Percentiles rank a stretch among this genome's conserved stretches.
Conservation (phyloP, 2,329 filamentous ascomycete species). For the Colletotrichum theobromicola region DNA sequence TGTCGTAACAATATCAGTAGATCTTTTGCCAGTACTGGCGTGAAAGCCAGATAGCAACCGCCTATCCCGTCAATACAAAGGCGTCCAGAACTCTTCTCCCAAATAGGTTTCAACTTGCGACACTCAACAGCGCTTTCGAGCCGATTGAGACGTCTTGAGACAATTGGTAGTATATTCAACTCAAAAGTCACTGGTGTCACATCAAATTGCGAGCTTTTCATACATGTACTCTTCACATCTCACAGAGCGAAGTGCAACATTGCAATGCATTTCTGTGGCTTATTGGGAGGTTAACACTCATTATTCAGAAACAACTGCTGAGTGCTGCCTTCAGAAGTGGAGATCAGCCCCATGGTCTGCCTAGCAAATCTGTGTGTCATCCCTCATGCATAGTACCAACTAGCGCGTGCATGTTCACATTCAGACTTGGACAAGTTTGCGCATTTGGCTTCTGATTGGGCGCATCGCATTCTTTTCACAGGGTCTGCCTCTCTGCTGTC, state of each 20-base stretch:
- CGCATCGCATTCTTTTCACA: not conserved
- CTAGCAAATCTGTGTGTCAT: not conserved
- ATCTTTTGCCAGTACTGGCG: not conserved
- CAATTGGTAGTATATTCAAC: not conserved
- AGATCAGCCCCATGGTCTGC: not conserved
- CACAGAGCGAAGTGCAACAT: not conserved
- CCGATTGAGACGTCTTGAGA: not conserved
- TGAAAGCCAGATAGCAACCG: not conserved
- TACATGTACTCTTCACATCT: not conserved
- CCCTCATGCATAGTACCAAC: not conserved
- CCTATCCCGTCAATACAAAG: not conserved
- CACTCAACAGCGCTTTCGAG: not conserved
- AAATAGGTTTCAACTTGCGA: not conserved
- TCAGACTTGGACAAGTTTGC: not conserved
- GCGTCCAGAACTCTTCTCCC: not conserved
- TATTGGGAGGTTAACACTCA: not conserved
- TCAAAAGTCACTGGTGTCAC: not conserved
- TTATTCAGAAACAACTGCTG: not conserved
- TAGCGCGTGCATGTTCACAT: not conserved
- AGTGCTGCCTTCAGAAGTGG: too few relatives aligned
- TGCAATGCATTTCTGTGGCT: not conserved
- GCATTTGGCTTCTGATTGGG: not conserved
- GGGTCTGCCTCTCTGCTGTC: not conserved
- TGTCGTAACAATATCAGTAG: too few relatives aligned
- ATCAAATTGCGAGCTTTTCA: not conserved